Percentiles rank a stretch among this genome's conserved stretches.
Evolutionary conservation across 805 yeast species (phyloP).

Genomic region (Saturnispora diversa): DNA sequence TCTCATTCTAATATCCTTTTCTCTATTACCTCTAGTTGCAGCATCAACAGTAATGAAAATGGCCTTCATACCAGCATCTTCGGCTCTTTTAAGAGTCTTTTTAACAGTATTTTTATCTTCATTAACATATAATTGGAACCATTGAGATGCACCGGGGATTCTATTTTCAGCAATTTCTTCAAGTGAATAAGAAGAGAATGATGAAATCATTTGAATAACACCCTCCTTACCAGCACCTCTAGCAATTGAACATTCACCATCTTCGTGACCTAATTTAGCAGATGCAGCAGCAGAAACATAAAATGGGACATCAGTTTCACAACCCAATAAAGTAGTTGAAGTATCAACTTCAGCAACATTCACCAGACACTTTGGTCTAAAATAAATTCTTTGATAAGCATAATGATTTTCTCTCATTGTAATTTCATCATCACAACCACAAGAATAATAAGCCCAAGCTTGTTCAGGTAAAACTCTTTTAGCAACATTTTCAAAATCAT

Average conservation of each 20-base stretch:
- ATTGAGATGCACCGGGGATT: slow-evolving; percentile 59
- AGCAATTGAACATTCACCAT: slow-evolving; percentile 83
- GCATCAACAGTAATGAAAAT: slow-evolving; percentile 89
- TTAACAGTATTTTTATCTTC: slow-evolving; percentile 38
- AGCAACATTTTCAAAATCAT: slow-evolving; percentile 85
- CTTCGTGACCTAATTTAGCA: slow-evolving; percentile 86
- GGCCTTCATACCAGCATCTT: slow-evolving; percentile 46
- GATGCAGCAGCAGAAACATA: slow-evolving; percentile 88
- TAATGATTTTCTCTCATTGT: slow-evolving; percentile 83
- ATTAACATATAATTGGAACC: slow-evolving; percentile 86
- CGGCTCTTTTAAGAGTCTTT: slow-evolving; percentile 22
- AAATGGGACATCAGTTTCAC: slow-evolving; percentile 62
- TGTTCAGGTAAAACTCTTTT: slow-evolving; percentile 62
- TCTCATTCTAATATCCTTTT: slow-evolving; percentile 41
- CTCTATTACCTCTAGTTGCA: slow-evolving; percentile 83
- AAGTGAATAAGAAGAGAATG: slow-evolving; percentile 79
- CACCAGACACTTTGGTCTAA: slow-evolving; percentile 74
- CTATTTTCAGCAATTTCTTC: slow-evolving; percentile 77
- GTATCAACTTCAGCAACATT: slow-evolving; percentile 68
- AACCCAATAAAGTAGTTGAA: slow-evolving; percentile 68
- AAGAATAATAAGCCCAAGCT: slow-evolving; percentile 90
- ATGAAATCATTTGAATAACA: slow-evolving; percentile 84
- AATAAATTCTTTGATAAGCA: slow-evolving; percentile 81
- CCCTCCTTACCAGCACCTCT: slow-evolving; percentile 67
- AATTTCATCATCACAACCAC: slow-evolving; percentile 90